Evolutionary conservation across 495 filamentous ascomycete species (phyloP).

Genomic region (Lepidopterella palustris): DNA sequence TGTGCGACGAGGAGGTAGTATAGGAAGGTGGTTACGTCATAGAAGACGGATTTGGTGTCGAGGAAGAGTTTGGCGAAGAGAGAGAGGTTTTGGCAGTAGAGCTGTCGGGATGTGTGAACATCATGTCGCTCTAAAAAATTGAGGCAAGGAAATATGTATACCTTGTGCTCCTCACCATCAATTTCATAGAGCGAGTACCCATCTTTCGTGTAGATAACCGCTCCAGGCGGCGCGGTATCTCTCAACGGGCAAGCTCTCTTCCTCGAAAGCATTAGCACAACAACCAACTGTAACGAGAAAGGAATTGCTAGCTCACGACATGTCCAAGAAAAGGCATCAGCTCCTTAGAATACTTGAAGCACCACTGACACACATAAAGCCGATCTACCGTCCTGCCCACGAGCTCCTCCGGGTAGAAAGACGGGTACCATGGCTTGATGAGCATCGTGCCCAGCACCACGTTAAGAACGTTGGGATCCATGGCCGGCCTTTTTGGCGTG

Average conservation of each 20-base stretch:
- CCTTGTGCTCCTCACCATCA: conserved; percentile 76
- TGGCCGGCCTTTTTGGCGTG: background rate
- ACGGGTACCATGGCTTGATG: conserved; percentile 43
- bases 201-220: conserved; percentile 51
- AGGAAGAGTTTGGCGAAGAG: conserved; percentile 98
- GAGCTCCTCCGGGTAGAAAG: conserved; percentile 42
- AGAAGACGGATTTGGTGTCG: conserved; percentile 97
- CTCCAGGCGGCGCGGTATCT: conserved; percentile 34
- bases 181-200: conserved; percentile 76
- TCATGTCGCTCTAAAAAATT: too few species aligned
- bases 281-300: conserved; percentile 16
- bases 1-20: conserved; percentile 83
- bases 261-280: conserved; percentile 23
- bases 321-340: conserved; percentile 53
- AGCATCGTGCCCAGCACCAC: conserved; percentile 42
- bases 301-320: conserved; percentile 29
- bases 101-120: conserved; percentile 44
- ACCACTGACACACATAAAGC: conserved; percentile 85
- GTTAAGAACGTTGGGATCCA: conserved; percentile 38
- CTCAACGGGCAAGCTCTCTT: conserved; percentile 41
- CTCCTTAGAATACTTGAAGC: conserved; percentile 86
- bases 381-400: conserved; percentile 41
- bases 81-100: conserved; percentile 91
- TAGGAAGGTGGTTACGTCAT: conserved; percentile 88
- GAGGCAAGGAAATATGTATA: conserved; percentile 40